Evolutionary conservation across 2,329 filamentous ascomycete genomes (phyloP).

Genomic region (Calonectria hongkongensis): DNA sequence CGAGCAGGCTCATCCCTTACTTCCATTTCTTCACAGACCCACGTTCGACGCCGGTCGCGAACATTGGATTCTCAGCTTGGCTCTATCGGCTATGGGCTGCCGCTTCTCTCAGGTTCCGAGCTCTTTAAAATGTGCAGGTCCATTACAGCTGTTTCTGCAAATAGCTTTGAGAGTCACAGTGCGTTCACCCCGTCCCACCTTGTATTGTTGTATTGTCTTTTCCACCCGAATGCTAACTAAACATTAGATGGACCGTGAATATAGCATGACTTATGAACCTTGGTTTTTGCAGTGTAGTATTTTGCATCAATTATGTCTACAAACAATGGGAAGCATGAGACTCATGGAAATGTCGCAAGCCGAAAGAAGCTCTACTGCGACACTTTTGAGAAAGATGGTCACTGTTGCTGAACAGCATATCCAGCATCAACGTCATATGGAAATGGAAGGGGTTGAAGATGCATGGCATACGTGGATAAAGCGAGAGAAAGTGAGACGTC

Average conservation of each 20-base stretch:
- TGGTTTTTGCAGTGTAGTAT: conserved; percentile 9
- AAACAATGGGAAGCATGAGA: conserved; percentile 9
- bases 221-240: neutral
- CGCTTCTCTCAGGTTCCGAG: neutral
- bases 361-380: neutral
- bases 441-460: neutral
- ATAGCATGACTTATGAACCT: conserved; percentile 5
- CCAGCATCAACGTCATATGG: neutral
- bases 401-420: conserved; percentile 6
- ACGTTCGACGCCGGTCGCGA: conserved; percentile 6
- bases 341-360: conserved; percentile 3
- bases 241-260: neutral
- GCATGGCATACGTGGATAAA: conserved; percentile 1
- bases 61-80: conserved; percentile 3
- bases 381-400: conserved; percentile 17
- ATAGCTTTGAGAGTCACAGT: neutral
- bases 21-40: conserved; percentile 4
- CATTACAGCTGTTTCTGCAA: conserved; percentile 1
- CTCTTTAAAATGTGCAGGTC: neutral
- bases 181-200: neutral
- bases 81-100: neutral
- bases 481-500: conserved; percentile 6
- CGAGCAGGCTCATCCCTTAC: conserved; percentile 3
- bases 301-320: neutral
- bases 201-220: neutral